Conservation (phyloP, 2,329 filamentous ascomycete species). For the Fusarium begoniae region DNA sequence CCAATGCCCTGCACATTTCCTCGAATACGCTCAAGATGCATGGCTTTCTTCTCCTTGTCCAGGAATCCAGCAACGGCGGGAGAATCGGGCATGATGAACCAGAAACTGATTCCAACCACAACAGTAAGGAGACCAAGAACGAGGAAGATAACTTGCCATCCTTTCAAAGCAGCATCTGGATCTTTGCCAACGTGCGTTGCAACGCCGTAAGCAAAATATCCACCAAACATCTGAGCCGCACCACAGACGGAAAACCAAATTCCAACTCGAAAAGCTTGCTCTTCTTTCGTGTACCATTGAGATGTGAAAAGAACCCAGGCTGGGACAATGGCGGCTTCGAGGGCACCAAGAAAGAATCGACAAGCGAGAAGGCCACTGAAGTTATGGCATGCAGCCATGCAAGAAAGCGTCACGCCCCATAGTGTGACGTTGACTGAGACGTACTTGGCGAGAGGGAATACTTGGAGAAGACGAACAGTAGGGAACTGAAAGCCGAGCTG, state of each 20-base stretch:
- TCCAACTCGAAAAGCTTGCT: constrained; percentile 31
- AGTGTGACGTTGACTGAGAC: neutral
- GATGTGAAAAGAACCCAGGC: constrained; percentile 32
- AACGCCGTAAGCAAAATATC: constrained; percentile 36
- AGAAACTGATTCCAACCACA: neutral
- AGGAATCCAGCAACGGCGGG: neutral
- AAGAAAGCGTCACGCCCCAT: neutral
- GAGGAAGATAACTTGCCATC: neutral
- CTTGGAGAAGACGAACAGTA: constrained; percentile 49
- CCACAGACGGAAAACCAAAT: constrained; percentile 37
- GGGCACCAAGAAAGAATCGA: constrained; percentile 2
- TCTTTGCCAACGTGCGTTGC: constrained; percentile 29
- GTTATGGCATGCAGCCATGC: neutral
- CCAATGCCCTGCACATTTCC: neutral
- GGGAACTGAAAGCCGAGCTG: constrained; percentile 52
- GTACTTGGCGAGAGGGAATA: neutral
- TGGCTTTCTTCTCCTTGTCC: neutral
- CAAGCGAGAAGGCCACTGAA: neutral
- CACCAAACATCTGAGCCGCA: constrained; percentile 33
- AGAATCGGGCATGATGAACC: neutral
- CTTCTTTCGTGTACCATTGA: constrained; percentile 35
- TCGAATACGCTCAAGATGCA: neutral
- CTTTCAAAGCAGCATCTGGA: neutral
- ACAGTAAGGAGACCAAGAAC: neutral
- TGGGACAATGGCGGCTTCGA: neutral